Evolutionary conservation across 306 rosid species (phyloP).

Genomic region (Trifolium subterraneum): DNA sequence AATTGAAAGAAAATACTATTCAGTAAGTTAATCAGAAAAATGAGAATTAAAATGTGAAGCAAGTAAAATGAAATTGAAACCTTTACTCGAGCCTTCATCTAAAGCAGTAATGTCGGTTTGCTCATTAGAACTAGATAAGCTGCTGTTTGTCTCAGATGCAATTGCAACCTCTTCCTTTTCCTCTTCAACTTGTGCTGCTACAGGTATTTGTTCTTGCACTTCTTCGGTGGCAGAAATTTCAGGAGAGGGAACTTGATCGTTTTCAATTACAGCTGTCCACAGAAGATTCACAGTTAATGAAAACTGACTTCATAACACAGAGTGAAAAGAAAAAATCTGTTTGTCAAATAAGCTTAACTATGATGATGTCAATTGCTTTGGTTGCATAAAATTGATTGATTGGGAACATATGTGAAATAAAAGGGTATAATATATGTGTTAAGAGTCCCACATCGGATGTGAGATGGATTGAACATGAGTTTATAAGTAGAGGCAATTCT

Average conservation of each 20-base stretch:
- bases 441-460: no score
- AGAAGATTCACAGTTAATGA: conserved; percentile 40
- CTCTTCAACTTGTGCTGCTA: conserved; percentile 38
- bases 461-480: no score
- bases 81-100: conserved; percentile 45
- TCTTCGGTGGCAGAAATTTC: conserved; percentile 44
- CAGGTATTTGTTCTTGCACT: conserved; percentile 37
- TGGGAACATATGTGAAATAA: conserved; percentile 18
- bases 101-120: conserved; percentile 39
- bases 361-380: conserved; percentile 17
- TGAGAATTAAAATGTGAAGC: conserved; percentile 2
- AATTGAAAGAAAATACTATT: conserved; percentile 48
- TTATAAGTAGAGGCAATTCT: no score
- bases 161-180: conserved; percentile 37
- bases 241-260: conserved; percentile 37
- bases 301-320: conserved; percentile 1
- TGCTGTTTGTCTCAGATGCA: conserved; percentile 20
- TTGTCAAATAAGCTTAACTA: conserved; percentile 10
- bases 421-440: conserved; percentile 4
- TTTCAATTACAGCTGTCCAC: conserved; percentile 40
- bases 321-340: background rate
- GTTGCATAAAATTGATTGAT: background rate
- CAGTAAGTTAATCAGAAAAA: background rate
- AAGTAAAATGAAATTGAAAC: conserved; percentile 38
- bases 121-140: conserved; percentile 37